Evolutionary conservation across 2,329 filamentous ascomycete genomes (phyloP), one percentile per base, ranked within the genome.

Genomic region (Sclerotinia glacialis): DNA sequence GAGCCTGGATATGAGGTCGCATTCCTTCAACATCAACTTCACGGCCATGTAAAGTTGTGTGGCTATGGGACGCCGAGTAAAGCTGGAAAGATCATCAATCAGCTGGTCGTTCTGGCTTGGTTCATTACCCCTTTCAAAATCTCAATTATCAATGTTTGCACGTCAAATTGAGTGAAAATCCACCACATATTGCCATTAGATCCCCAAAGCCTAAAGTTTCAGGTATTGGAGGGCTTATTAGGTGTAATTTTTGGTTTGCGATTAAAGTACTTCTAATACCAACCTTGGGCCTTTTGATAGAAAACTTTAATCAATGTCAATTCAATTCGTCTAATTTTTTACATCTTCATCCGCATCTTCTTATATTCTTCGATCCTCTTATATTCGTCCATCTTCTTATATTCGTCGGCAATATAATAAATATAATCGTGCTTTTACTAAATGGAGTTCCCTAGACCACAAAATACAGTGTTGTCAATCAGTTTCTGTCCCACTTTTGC

Each of bases 401-500:
- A 40, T 40, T 16, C 14, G 3, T 23, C n/a, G 53, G 34, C n/a
- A 7, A 23, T 23, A 40, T 21, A 40, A 14, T 11, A 16, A 23
- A 44, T 16, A 21, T 37, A 40, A 12, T 14, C 21, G 14, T 23
- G 12, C 53, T 55, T 37, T 55, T 55, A 55, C 53, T 55, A 55
- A 55, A 55, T 14, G 21, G 9, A 11, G 31, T 14, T n/a, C 34
- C 21, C n/a, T 54, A 54, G 52, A 54, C 28, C 21, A 34, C 52
- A 37, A 23, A 23, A 55, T 8, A 18, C 42, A 23, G 21, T 49
- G 42, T 12, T 49, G 28, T 49, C 42, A 49, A 60, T 37, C 56
- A 23, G 44, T 34, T 23, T 18, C 28, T 23, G 56, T 60, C 56
- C 44, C 56, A 60, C 44, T 37, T 47, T 59, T 37, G 21, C 44